Base-by-base conservation (phyloP, 2,329 filamentous ascomycete species). In the Trichoderma atroviride region DNA sequence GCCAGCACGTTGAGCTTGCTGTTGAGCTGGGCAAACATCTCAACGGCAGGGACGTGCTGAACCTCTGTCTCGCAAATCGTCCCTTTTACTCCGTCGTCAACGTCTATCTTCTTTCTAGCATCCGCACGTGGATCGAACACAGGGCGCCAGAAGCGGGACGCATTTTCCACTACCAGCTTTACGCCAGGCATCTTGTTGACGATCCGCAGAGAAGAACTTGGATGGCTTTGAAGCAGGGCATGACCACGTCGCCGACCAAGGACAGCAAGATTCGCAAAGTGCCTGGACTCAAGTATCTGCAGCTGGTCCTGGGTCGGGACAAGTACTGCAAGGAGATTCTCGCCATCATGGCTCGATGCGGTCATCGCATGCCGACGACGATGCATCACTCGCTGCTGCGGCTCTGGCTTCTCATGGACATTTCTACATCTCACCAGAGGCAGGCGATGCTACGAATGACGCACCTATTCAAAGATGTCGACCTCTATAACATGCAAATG, bases 401-500 rank as follows among this genome's bases (percentile, higher is more conserved):
- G 75, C 81, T 93, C 22, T 96, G 93, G 93, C 84, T 91, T 63
- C 75, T 92, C 40, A 88, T 93, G 82, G 91, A 94, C 74, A 80
- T 90, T 4, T 81, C 86, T 0, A 88, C 87, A 16, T 90, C 84
- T 61, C 74, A 72, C 0, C 81, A 85, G 16, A 87, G 92, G 0
- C 78, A 83, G 6, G 81, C 81, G 1, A 80, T 90, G 6, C 77
- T 93, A 5, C 81, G 81, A 87, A 76, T 64, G 66, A 11, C 72
- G 74, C 0, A 81, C 89, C 59, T 91, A 91, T 84, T 81, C 84
- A 11, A 47, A 14, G 81, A 90, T 69, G 70, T 76, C 4, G 88
- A 92, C 74, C 77, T 96, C 11, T 86, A 87, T 75, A 83, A 87
- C 62, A 83, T 87, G 3, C 86, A 89, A 56, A 78, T 90, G 70